phyloP scores from a whole-genome alignment of 768 basidiomycete genomes.

The Clitopilus passeckerianus region DNA sequence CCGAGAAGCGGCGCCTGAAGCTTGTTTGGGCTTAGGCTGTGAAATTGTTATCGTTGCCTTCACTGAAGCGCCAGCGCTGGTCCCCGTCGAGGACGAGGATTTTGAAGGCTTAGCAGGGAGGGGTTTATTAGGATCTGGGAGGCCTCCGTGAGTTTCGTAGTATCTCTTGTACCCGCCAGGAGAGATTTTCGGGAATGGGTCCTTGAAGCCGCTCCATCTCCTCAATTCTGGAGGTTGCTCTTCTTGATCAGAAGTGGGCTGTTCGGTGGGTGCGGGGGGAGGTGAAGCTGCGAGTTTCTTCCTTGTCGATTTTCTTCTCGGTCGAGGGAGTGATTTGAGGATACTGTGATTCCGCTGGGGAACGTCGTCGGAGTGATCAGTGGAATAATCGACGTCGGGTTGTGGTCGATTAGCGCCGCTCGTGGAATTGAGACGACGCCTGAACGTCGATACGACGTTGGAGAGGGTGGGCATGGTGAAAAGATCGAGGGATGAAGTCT shows the following conservation, averaged over 20 bases:
- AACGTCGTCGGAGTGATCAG: background rate
- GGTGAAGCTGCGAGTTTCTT: background rate
- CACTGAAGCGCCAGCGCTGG: slow-evolving; percentile 5
- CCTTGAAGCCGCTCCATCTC: slow-evolving; percentile 29
- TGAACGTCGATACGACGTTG: background rate
- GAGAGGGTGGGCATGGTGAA: background rate
- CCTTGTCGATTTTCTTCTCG: background rate
- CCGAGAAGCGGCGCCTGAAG: background rate
- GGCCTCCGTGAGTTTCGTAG: slow-evolving; percentile 20
- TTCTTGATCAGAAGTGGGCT: background rate
- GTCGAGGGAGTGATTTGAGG: background rate
- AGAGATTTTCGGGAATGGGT: slow-evolving; percentile 33
- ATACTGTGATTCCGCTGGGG: background rate
- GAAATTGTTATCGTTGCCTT: slow-evolving; percentile 10
- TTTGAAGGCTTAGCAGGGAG: background rate
- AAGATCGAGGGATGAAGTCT: background rate
- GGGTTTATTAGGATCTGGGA: slow-evolving; percentile 7
- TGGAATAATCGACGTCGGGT: background rate
- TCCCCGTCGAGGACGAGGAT: slow-evolving; percentile 8
- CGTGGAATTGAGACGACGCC: background rate
- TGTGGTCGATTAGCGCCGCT: background rate
- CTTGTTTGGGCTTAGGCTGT: background rate
- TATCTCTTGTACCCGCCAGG: slow-evolving; percentile 37
- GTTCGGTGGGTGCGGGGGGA: background rate
- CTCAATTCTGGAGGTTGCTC: slow-evolving; percentile 29